Evolutionary conservation across 2,329 filamentous ascomycete genomes (phyloP).

Genomic region (Hypoxylon sp.): DNA sequence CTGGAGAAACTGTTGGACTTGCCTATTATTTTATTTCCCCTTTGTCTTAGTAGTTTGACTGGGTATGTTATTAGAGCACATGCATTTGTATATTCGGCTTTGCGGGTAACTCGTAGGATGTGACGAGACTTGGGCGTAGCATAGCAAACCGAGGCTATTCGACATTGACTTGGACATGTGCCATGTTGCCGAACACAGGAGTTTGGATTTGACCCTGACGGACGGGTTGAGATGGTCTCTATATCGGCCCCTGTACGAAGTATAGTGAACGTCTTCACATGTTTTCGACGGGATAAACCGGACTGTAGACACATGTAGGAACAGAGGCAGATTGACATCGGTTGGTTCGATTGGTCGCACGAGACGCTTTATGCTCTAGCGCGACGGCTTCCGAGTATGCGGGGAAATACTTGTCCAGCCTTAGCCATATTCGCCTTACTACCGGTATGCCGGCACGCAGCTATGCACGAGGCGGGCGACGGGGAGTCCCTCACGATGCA

Average conservation of each 20-base stretch:
- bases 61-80: too few species aligned
- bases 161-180: background rate
- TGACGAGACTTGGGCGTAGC: background rate
- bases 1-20: background rate
- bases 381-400: conserved; percentile 3
- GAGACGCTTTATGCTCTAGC: conserved; percentile 3
- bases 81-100: too few species aligned
- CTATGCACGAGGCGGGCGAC: conserved; percentile 6
- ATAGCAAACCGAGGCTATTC: background rate
- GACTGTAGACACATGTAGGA: background rate
- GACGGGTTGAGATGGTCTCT: background rate
- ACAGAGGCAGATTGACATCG: background rate
- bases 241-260: background rate
- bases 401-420: too few species aligned
- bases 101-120: background rate
- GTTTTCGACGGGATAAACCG: conserved; percentile 26
- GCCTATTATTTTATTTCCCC: background rate
- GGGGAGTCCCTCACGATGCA: background rate
- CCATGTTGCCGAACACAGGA: conserved; percentile 3
- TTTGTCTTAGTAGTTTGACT: background rate
- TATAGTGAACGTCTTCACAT: conserved; percentile 20
- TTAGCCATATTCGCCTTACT: too few species aligned
- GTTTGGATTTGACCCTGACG: background rate
- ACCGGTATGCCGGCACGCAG: background rate
- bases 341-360: too few species aligned